Evolutionary conservation across 352 stramenopile species (phyloP).

Genomic region (Phytopythium cucurbitacearum): DNA sequence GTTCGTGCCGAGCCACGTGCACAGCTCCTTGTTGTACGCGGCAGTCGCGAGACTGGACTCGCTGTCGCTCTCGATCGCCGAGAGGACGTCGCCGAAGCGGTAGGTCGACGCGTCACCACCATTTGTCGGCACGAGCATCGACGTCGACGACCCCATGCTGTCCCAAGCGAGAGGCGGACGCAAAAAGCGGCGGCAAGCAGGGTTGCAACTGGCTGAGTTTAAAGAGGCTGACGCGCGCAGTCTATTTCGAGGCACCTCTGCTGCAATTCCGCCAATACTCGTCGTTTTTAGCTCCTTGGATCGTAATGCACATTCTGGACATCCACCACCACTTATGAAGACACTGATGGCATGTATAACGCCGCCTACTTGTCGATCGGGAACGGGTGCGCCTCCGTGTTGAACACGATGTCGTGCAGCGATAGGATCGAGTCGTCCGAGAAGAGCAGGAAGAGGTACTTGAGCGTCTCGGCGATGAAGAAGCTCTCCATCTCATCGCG

Average conservation of each 20-base stretch:
- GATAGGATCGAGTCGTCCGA: constrained; percentile 73
- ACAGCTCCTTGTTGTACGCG: background rate
- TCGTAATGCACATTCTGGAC: background rate
- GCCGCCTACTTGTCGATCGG: constrained; percentile 27
- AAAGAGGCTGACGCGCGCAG: background rate
- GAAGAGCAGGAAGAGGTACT: constrained; percentile 93
- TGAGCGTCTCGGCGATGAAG: constrained; percentile 92
- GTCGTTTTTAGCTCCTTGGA: background rate
- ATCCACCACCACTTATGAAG: no score
- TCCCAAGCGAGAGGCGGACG: no score
- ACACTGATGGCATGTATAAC: no score
- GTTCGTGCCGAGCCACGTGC: constrained; percentile 41
- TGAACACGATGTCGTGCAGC: constrained; percentile 87
- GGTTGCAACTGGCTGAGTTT: background rate
- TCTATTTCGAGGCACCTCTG: no score
- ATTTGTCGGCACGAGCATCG: background rate
- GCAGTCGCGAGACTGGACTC: constrained; percentile 1
- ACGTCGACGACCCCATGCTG: constrained; percentile 4
- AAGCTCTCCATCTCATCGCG: constrained; percentile 89
- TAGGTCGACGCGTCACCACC: constrained; percentile 6
- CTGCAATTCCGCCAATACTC: no score
- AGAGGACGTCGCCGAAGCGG: constrained; percentile 12
- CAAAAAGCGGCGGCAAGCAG: background rate
- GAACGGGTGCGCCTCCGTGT: constrained; percentile 86
- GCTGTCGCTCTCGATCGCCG: background rate